Percentiles rank a stretch among this genome's conserved stretches.
Conservation (phyloP, 2,329 filamentous ascomycete species). For the Neospermospora avenae region DNA sequence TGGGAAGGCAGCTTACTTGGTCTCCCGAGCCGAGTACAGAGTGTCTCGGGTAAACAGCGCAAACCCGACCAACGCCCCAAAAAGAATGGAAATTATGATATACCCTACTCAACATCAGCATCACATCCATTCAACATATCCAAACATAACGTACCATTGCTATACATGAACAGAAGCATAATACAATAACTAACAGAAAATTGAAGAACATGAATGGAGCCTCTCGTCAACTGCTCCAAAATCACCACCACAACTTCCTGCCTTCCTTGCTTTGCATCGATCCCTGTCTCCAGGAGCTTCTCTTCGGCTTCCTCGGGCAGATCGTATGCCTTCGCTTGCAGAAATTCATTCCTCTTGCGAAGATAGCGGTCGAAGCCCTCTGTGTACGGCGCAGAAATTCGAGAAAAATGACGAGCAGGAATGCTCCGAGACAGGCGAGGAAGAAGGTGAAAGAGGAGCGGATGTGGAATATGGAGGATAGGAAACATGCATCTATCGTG, state of each 20-base stretch:
- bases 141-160: conserved; percentile 20
- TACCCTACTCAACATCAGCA: conserved; percentile 15
- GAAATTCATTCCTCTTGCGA: conserved; percentile 3
- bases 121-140: not conserved
- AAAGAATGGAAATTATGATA: conserved; percentile 25
- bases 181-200: conserved; percentile 19
- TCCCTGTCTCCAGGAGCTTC: conserved; percentile 16
- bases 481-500: conserved; percentile 27
- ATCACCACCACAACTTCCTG: conserved; percentile 5
- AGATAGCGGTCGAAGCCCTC: conserved; percentile 22
- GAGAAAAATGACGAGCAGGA: conserved; percentile 25
- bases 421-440: conserved; percentile 23
- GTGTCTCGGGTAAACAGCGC: conserved; percentile 27
- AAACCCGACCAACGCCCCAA: conserved; percentile 24
- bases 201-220: conserved; percentile 21
- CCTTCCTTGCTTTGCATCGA: not conserved
- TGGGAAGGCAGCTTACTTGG: conserved; percentile 2
- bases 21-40: conserved; percentile 2
- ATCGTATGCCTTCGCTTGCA: conserved; percentile 3
- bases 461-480: conserved; percentile 22
- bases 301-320: conserved; percentile 17
- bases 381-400: conserved; percentile 24
- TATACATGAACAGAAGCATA: conserved; percentile 27
- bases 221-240: conserved; percentile 20
- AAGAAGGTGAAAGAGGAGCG: conserved; percentile 23